Percentiles rank a stretch among this genome's conserved stretches.
Conservation (phyloP, 2,329 filamentous ascomycete species). For the Colletotrichum chlorophyti region DNA sequence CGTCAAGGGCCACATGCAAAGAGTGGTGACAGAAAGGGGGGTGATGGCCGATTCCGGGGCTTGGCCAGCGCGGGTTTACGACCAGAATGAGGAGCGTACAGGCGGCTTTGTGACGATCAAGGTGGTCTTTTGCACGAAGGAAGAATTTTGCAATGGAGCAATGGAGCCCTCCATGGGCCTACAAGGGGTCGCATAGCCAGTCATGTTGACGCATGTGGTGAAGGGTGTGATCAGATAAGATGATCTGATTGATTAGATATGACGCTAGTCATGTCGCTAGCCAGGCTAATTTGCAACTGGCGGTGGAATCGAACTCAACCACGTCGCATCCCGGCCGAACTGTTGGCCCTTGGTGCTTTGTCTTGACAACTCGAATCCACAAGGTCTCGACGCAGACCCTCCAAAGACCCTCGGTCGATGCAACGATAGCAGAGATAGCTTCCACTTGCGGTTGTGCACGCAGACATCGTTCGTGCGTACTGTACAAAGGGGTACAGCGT, state of each 20-base stretch:
- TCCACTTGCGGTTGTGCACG: too few relatives aligned
- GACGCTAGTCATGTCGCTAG: conserved; percentile 22
- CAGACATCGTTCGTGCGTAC: too few relatives aligned
- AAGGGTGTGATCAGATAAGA: conserved; percentile 27
- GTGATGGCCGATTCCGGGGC: conserved; percentile 20
- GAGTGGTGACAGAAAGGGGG: too few relatives aligned
- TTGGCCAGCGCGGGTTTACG: conserved; percentile 1
- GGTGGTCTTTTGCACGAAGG: conserved; percentile 3
- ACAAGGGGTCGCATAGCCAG: conserved; percentile 14
- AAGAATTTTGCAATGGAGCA: conserved; percentile 18
- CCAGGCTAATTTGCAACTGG: conserved; percentile 8
- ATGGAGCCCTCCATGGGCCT: background rate
- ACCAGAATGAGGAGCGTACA: conserved; percentile 8
- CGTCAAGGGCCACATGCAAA: conserved; percentile 2
- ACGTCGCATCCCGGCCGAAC: background rate
- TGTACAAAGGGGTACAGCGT: too few relatives aligned
- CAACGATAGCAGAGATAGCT: background rate
- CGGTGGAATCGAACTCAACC: background rate
- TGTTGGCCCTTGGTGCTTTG: background rate
- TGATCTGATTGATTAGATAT: conserved; percentile 29
- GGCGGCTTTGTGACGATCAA: conserved; percentile 3
- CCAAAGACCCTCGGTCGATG: background rate
- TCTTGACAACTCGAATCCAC: too few relatives aligned
- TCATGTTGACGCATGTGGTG: conserved; percentile 8
- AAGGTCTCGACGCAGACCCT: background rate